Percentiles rank a stretch among this genome's conserved stretches.
phyloP scores from a whole-genome alignment of 1,284 basidiomycete species.

The Abortiporus biennis region DNA sequence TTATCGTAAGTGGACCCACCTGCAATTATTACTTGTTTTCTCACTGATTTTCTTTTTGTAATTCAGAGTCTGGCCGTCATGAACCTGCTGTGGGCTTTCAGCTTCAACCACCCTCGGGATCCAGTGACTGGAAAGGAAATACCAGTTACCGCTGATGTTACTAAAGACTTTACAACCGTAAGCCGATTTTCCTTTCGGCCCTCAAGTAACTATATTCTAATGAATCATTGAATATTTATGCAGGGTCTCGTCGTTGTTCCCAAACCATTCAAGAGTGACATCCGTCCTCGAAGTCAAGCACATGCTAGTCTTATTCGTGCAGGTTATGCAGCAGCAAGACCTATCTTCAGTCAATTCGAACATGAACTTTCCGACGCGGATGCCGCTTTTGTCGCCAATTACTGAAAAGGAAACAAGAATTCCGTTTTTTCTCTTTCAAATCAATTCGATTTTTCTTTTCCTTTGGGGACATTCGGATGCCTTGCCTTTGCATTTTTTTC shows the following conservation, averaged over 20 bases:
- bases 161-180: not conserved
- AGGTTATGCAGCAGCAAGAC: constrained; percentile 3
- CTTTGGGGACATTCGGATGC: too few species aligned
- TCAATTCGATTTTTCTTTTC: too few species aligned
- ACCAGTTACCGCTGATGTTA: not conserved
- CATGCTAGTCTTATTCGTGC: constrained; percentile 7
- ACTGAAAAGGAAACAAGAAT: constrained; percentile 1
- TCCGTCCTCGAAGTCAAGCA: constrained; percentile 5
- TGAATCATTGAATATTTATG: too few species aligned
- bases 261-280: constrained; percentile 8
- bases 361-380: constrained; percentile 6
- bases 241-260: constrained; percentile 6
- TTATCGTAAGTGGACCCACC: constrained; percentile 4
- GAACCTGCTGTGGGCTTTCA: constrained; percentile 7
- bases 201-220: too few species aligned
- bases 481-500: too few species aligned
- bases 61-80: not conserved
- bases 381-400: constrained; percentile 1
- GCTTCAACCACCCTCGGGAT: not conserved
- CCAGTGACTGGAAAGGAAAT: not conserved
- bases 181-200: too few species aligned
- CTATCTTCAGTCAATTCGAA: constrained; percentile 5
- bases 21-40: not conserved
- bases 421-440: too few species aligned
- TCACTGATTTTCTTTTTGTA: not conserved